Evolutionary conservation across 1,284 basidiomycete genomes (phyloP).

Genomic region (Meira nashicola): DNA sequence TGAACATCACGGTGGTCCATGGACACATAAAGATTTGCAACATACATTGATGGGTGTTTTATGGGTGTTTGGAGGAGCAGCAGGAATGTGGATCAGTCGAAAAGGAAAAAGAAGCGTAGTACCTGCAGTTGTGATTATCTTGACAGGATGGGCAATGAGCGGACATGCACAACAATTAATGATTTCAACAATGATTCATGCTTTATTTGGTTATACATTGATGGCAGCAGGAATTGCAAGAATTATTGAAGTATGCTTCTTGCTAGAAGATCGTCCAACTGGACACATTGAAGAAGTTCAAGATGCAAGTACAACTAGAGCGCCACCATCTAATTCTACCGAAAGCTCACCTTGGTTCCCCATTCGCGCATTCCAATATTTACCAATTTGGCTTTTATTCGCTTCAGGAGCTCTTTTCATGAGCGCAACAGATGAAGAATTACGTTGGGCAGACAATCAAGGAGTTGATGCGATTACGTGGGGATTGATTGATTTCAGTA

Average conservation of each 20-base stretch:
- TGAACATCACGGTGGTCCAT: constrained; percentile 59
- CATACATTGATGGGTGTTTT: constrained; percentile 64
- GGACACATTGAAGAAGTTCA: constrained; percentile 18
- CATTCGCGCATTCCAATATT: constrained; percentile 40
- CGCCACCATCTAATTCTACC: background rate
- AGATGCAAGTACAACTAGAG: background rate
- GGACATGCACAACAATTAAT: constrained; percentile 74
- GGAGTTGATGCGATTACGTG: constrained; percentile 49
- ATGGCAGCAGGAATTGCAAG: constrained; percentile 78
- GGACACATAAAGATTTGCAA: constrained; percentile 85
- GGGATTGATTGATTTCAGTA: constrained; percentile 47
- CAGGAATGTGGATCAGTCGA: constrained; percentile 79
- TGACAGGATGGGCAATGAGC: constrained; percentile 85
- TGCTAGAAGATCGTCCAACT: constrained; percentile 55
- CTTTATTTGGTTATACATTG: constrained; percentile 75
- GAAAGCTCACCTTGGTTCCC: constrained; percentile 26
- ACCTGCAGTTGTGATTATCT: constrained; percentile 69
- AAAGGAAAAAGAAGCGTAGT: constrained; percentile 79
- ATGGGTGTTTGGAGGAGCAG: constrained; percentile 82
- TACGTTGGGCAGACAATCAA: constrained; percentile 42
- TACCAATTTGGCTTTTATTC: constrained; percentile 45
- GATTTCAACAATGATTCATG: constrained; percentile 64
- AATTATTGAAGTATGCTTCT: constrained; percentile 80
- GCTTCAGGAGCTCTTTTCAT: constrained; percentile 47
- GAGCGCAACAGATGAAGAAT: constrained; percentile 51